Conservation (phyloP, 495 filamentous ascomycete species). For the Sporormia fimetaria region DNA sequence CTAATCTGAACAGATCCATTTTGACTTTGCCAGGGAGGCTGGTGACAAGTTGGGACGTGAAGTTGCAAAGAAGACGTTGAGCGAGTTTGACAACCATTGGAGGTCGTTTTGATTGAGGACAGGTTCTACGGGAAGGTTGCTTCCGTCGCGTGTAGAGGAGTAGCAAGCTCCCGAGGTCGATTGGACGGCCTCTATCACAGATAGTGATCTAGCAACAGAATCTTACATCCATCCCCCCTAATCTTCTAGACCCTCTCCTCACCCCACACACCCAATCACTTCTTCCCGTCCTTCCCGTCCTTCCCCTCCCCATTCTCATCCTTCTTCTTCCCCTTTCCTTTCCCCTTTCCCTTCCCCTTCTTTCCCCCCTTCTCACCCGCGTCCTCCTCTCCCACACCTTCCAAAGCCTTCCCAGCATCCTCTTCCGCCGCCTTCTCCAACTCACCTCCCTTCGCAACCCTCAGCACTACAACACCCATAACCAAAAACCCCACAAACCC, state of each 20-base stretch:
- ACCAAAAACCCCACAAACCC: background rate
- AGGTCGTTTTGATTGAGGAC: slow-evolving; percentile 7
- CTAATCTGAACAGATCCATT: slow-evolving; percentile 27
- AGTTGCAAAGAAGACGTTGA: slow-evolving; percentile 5
- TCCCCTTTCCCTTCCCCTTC: slow-evolving; percentile 2
- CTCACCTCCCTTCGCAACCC: background rate
- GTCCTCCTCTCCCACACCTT: background rate
- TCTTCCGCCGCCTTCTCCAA: background rate
- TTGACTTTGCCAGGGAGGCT: slow-evolving; percentile 24
- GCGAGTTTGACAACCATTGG: slow-evolving; percentile 9
- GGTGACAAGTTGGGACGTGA: slow-evolving; percentile 22
- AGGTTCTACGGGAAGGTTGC: too few relatives aligned
- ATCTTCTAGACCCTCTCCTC: too few relatives aligned
- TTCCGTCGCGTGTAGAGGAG: too few relatives aligned
- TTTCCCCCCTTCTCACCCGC: background rate
- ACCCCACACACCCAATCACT: too few relatives aligned
- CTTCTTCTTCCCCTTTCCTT: background rate
- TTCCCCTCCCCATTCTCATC: background rate
- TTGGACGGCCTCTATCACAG: too few relatives aligned
- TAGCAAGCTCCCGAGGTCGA: too few relatives aligned
- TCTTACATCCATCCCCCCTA: too few relatives aligned
- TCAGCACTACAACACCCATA: background rate
- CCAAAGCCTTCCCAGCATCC: background rate
- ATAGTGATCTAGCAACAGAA: too few relatives aligned
- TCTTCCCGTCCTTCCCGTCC: background rate